Evolutionary conservation across 768 basidiomycete species (phyloP), one percentile per base, ranked within the genome.

Genomic region (Serendipita sp.): DNA sequence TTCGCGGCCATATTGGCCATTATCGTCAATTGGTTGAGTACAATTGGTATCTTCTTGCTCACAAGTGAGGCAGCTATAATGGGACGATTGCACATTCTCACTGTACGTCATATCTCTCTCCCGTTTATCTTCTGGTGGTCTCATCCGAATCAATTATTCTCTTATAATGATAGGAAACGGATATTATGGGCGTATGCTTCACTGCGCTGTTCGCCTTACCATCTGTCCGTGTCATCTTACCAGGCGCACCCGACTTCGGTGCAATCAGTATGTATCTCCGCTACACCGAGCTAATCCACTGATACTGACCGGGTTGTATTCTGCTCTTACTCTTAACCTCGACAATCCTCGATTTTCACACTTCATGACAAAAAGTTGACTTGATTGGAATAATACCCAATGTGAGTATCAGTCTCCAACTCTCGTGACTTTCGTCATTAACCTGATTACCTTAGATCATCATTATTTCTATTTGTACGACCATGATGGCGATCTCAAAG

Each of bases 351-450:
- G 45, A 24, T 24, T 24, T 24, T 24, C 45, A 46, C 45, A n/a
- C 13, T 13, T 28, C 13, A 54, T 32, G 53, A 13, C 53, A 8
- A 11, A 8, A 11, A 34, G 37, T 34, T 2, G 56, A 60, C 56
- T 37, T 60, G 56, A 32, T 60, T 11, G 56, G 56, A 2, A 60
- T 60, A 8, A 60, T 60, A 24, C 56, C 56, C 28, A 60, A 60
- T 38, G 32, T 53, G 8, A 53, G 18, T 53, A 24, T 24, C 24
- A 24, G 2, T 53, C 16, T 24, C 32, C 48, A 8, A 7, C n/a
- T 53, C 32, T 53, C 32, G 18, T 24, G 32, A 7, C n/a, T 7
- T 10, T 24, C n/a, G 10, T 53, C 16, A 18, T 32, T 53, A 24
- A 24, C n/a, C 32, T n/a, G 10, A 8, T n/a, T 53, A 16, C 8